Evolutionary conservation across 352 stramenopile species (phyloP).

Genomic region (Phytophthora constricta): DNA sequence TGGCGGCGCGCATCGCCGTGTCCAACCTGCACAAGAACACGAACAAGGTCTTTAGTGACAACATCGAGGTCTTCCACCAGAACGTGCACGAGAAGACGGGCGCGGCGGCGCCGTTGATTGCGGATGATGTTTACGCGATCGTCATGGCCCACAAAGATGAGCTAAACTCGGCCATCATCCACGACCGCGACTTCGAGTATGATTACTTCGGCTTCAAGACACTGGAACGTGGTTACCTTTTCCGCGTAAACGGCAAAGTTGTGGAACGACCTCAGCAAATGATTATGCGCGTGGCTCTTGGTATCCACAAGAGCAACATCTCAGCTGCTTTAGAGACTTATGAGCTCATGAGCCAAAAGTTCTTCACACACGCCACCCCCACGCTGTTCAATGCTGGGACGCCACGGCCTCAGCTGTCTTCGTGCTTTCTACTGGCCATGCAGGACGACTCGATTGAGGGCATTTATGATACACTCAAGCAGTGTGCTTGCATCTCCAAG

Average conservation of each 20-base stretch:
- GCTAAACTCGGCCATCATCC: constrained; percentile 97
- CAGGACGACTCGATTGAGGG: constrained; percentile 99
- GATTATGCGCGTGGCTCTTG: constrained; percentile 98
- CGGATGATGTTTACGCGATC: constrained; percentile 95
- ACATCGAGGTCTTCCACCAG: constrained; percentile 93
- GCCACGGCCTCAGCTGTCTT: constrained; percentile 97
- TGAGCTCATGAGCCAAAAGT: constrained; percentile 96
- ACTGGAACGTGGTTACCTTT: constrained; percentile 97
- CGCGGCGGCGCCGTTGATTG: constrained; percentile 92
- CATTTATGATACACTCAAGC: constrained; percentile 99
- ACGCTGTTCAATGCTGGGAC: constrained; percentile 99
- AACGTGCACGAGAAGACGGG: constrained; percentile 98
- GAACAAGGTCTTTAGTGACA: constrained; percentile 94
- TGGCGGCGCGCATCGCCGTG: constrained; percentile 98
- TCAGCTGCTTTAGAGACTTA: constrained; percentile 96
- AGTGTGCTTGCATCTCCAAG: constrained; percentile 99
- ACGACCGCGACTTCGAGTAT: constrained; percentile 99
- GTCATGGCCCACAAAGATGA: constrained; percentile 95
- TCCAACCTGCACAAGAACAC: constrained; percentile 99
- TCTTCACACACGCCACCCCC: constrained; percentile 98
- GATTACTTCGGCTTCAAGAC: constrained; percentile 99
- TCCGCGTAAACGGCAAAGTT: constrained; percentile 96
- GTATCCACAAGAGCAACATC: constrained; percentile 98
- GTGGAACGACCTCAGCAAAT: constrained; percentile 98
- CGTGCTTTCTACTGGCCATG: constrained; percentile 98